Evolutionary conservation across 768 basidiomycete species (phyloP).

Genomic region (Mycena sanguinolenta): DNA sequence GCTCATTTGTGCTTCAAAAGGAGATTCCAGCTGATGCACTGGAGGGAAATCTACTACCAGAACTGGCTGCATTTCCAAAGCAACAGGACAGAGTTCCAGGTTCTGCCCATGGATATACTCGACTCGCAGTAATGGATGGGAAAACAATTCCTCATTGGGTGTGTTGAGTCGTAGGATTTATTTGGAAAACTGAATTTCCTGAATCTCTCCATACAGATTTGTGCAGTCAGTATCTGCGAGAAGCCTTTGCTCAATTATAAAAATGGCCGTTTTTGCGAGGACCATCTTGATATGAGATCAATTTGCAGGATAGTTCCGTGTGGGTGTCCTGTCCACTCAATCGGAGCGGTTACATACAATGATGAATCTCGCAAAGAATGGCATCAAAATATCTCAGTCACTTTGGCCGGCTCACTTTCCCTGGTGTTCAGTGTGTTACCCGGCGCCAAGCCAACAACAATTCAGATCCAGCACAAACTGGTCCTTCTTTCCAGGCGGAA

Average conservation of each 20-base stretch:
- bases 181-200: too few species aligned
- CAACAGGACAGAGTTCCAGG: slow-evolving; percentile 30
- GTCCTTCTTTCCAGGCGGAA: background rate
- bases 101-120: slow-evolving; percentile 37
- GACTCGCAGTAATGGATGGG: slow-evolving; percentile 50
- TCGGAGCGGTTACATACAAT: background rate
- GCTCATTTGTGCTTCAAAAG: background rate
- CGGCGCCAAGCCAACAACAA: too few species aligned
- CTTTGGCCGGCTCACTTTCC: background rate
- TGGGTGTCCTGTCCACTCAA: background rate
- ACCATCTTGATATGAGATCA: background rate
- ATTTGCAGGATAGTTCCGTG: slow-evolving; percentile 11
- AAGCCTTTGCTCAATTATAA: background rate
- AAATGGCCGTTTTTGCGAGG: slow-evolving; percentile 8
- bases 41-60: background rate
- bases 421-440: slow-evolving; percentile 12
- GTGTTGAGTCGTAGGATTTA: too few species aligned
- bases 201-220: slow-evolving; percentile 2
- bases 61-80: background rate
- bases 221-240: slow-evolving; percentile 1
- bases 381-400: background rate
- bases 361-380: slow-evolving; percentile 3
- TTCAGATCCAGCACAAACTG: background rate
- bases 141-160: slow-evolving; percentile 44
- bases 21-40: background rate